A percentile compares a stretch with the other conserved stretches of the same genome.
Evolutionary conservation across 495 filamentous ascomycete species (phyloP).

Genomic region (Articulospora tetracladia): DNA sequence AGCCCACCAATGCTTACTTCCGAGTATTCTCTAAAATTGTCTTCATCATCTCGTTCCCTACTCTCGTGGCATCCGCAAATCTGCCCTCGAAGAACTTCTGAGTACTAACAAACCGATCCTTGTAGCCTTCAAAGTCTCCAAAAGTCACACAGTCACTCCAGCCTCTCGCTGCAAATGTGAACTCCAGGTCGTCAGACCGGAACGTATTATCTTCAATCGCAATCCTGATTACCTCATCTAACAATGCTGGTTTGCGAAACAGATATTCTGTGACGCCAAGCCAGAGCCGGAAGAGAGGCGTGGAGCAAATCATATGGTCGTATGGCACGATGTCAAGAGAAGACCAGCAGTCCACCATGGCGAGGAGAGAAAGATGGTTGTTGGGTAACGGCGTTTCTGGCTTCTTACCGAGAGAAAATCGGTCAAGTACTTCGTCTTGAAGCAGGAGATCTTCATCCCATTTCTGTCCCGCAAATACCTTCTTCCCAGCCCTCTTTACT

Average conservation of each 20-base stretch:
- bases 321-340: slow-evolving; percentile 90
- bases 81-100: slow-evolving; percentile 87
- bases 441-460: slow-evolving; percentile 65
- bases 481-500: slow-evolving; percentile 71
- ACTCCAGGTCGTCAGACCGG: slow-evolving; percentile 88
- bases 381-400: slow-evolving; percentile 61
- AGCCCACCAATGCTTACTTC: slow-evolving; percentile 18
- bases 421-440: slow-evolving; percentile 78
- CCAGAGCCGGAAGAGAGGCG: slow-evolving; percentile 97
- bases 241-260: slow-evolving; percentile 77
- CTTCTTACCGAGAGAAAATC: slow-evolving; percentile 74
- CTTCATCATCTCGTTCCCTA: slow-evolving; percentile 97
- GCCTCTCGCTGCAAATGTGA: slow-evolving; percentile 91
- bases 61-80: slow-evolving; percentile 75
- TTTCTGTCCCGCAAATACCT: slow-evolving; percentile 63
- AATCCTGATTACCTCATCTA: slow-evolving; percentile 81
- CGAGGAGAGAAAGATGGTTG: slow-evolving; percentile 87
- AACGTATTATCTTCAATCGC: slow-evolving; percentile 87
- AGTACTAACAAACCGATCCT: slow-evolving; percentile 81
- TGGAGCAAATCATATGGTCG: slow-evolving; percentile 99
- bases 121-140: slow-evolving; percentile 86
- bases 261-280: slow-evolving; percentile 96
- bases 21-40: slow-evolving; percentile 83
- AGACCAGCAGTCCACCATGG: slow-evolving; percentile 99
- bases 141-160: slow-evolving; percentile 93